Evolutionary conservation across 495 filamentous ascomycete genomes (phyloP).

Genomic region (Aspergillus haitiensis): DNA sequence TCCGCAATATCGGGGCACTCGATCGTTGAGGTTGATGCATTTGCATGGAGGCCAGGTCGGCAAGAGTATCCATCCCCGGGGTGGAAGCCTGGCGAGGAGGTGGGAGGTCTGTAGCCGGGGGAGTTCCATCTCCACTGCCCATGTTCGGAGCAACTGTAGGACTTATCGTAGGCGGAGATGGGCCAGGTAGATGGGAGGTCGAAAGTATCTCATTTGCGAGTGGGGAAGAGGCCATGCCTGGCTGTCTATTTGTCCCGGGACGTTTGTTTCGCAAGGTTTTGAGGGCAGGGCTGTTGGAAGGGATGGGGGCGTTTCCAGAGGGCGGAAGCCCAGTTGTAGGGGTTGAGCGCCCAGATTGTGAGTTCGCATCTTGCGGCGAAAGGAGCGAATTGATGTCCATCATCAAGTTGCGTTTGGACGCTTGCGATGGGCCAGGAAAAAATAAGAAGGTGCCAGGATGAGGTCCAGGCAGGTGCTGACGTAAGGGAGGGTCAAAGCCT

Average conservation of each 20-base stretch:
- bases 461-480: conserved; percentile 20
- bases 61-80: conserved; percentile 64
- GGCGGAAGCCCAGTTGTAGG: conserved; percentile 40
- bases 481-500: conserved; percentile 14
- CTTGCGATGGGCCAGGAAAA: conserved; percentile 7
- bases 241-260: conserved; percentile 33
- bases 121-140: conserved; percentile 37
- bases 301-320: conserved; percentile 27
- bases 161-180: conserved; percentile 33
- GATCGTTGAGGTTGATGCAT: conserved; percentile 57
- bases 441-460: conserved; percentile 12
- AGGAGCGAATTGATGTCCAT: conserved; percentile 77
- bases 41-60: conserved; percentile 67
- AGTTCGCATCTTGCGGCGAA: conserved; percentile 65
- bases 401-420: conserved; percentile 19
- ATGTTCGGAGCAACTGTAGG: conserved; percentile 30
- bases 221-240: conserved; percentile 42
- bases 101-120: conserved; percentile 35
- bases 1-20: conserved; percentile 47
- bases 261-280: conserved; percentile 41
- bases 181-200: conserved; percentile 34
- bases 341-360: conserved; percentile 45
- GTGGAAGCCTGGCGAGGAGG: conserved; percentile 53
- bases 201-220: conserved; percentile 45
- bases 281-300: conserved; percentile 32